Base-by-base conservation (phyloP, 768 basidiomycete species). In the Lactifluus hygrophoroides region DNA sequence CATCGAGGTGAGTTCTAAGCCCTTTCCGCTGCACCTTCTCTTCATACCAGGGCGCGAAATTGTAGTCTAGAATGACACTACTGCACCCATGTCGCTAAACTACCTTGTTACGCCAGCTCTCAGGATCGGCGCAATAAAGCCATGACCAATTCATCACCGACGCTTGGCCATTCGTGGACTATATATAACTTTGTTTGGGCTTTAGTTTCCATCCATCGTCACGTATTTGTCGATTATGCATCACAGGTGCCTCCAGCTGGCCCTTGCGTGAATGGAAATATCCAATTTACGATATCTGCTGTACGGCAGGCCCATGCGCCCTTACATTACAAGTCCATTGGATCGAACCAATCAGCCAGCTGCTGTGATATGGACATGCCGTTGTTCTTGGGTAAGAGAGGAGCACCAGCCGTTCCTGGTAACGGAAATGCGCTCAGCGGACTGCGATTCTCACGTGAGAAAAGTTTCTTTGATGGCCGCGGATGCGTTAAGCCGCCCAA, bases 51-150 rank as follows among this genome's bases (percentile, higher is more conserved):
- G 35, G 30, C 21, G 57, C 28, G 28, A 23, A 40, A 45, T 14
- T 42, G 16, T 30, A 34, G 43, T 51, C 38, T 10, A 25, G 35
- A 52, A 30, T 27, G 43, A 32, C 35, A 38, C 32, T 19, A 23
- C 2, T 21, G 27, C 19, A 16, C 32, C 57, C 23, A 34, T 25
- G 46, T 46, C 23, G 43, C 35, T 23, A 19, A 48, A 2, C 17
- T 27, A 9, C 23, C 50, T 51, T 52, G 57, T 34, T 52, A 32
- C 34, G 37, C 51, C 37, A 35, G 35, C 51, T 53, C 19, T 51
- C 38, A 52, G 45, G 57, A 57, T 45, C 50, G 44, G 57, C 51
- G 44, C 45, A 57, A 38, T 50, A 45, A 46, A 25, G 28, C 46
- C 28, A 34, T 52, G 14, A 28, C 45, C 57, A 52, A 42, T 51